Conservation (phyloP, 164 flowering plant species). For the Nymphaea thermarum region DNA sequence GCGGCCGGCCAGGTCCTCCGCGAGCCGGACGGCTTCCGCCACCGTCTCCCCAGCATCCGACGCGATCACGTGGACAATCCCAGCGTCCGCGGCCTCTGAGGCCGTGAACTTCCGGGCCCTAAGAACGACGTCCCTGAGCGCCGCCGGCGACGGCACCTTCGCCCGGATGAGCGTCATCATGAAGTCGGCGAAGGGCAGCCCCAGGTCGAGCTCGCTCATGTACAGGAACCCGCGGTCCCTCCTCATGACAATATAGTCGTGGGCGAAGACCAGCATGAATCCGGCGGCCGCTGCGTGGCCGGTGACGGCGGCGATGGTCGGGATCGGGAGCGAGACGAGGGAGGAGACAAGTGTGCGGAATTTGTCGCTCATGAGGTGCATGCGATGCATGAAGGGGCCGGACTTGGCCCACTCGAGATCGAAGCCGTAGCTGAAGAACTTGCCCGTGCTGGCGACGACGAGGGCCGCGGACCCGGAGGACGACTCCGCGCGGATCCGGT, state of each 20-base stretch:
- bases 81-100: slow-evolving; percentile 29
- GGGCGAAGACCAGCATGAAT: slow-evolving; percentile 44
- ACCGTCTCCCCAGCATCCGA: slow-evolving; percentile 42
- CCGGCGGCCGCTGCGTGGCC: slow-evolving; percentile 95
- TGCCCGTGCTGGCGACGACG: not conserved
- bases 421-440: slow-evolving; percentile 1
- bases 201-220: slow-evolving; percentile 82
- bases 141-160: slow-evolving; percentile 29
- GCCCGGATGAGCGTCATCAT: slow-evolving; percentile 21
- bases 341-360: slow-evolving; percentile 26
- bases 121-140: slow-evolving; percentile 31
- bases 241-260: slow-evolving; percentile 76
- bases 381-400: slow-evolving; percentile 10
- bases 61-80: slow-evolving; percentile 40
- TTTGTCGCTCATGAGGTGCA: slow-evolving; percentile 11
- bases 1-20: slow-evolving; percentile 34
- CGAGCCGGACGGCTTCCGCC: slow-evolving; percentile 38
- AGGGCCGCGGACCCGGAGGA: slow-evolving; percentile 10
- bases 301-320: slow-evolving; percentile 72
- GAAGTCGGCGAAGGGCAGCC: slow-evolving; percentile 11
- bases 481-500: slow-evolving; percentile 6
- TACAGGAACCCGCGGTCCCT: slow-evolving; percentile 58
- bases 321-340: slow-evolving; percentile 63
- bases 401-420: not conserved
- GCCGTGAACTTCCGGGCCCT: slow-evolving; percentile 45